These are phyloP conservation scores for Cystofilobasidium macerans DNA, from an alignment of 768 basidiomycete genomes.

Conservation along the genomic window DNA sequence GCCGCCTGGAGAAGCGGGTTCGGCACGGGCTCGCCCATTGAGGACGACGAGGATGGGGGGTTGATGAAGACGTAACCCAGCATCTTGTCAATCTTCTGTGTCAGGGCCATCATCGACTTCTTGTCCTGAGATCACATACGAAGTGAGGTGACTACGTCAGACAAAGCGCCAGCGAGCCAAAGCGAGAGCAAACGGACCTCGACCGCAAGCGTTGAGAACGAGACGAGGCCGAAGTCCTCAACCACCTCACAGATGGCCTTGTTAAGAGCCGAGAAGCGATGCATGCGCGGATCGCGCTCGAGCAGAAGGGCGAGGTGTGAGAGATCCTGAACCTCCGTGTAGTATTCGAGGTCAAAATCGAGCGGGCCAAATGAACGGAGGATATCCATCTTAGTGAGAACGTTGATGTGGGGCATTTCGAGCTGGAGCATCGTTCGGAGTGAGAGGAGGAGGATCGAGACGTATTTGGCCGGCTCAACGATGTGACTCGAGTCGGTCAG, in stretches of 20 bases:
- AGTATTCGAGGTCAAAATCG: constrained; percentile 93
- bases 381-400: constrained; percentile 91
- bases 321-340: constrained; percentile 94
- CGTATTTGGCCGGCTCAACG: constrained; percentile 88
- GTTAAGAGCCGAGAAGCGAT: constrained; percentile 67
- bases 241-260: constrained; percentile 83
- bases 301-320: constrained; percentile 72
- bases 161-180: not conserved
- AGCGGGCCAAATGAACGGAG: constrained; percentile 80
- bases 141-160: too few relatives aligned
- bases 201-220: constrained; percentile 92
- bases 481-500: constrained; percentile 95
- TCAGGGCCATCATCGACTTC: constrained; percentile 81
- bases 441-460: constrained; percentile 81
- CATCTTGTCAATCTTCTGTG: constrained; percentile 72
- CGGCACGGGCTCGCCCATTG: constrained; percentile 31
- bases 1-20: constrained; percentile 14
- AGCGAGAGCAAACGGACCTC: constrained; percentile 49
- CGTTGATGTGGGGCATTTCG: constrained; percentile 95
- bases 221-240: constrained; percentile 83
- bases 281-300: constrained; percentile 46
- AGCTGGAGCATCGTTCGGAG: constrained; percentile 96
- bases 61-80: constrained; percentile 77
- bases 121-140: too few relatives aligned
- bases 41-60: constrained; percentile 29